phyloP scores from a whole-genome alignment of 179 eudicot genomes.

The Drosera spatulata region DNA sequence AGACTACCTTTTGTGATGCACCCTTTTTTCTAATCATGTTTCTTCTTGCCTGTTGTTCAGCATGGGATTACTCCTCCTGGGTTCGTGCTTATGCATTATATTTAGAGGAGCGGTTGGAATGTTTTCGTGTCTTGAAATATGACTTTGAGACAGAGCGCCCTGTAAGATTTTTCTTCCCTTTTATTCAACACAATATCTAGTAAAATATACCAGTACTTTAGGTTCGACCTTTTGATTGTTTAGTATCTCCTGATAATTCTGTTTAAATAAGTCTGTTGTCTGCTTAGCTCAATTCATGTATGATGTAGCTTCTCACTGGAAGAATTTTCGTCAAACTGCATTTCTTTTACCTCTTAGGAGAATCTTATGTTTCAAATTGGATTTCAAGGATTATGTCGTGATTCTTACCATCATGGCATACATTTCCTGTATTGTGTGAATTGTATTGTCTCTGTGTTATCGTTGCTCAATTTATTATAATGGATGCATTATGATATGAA shows the following conservation, averaged over 20 bases:
- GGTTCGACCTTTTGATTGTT: not conserved
- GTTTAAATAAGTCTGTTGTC: not conserved
- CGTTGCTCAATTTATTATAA: not conserved
- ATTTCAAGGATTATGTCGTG: too few relatives aligned
- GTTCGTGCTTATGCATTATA: conserved; percentile 80
- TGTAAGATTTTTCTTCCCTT: conserved; percentile 33
- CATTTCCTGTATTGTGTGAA: too few relatives aligned
- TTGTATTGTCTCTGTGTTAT: too few relatives aligned
- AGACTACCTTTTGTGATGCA: not conserved
- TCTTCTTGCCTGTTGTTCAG: conserved; percentile 26
- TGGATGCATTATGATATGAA: not conserved
- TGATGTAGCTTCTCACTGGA: too few relatives aligned
- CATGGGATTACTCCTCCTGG: conserved; percentile 99
- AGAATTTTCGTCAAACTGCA: too few relatives aligned
- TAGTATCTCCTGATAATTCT: not conserved
- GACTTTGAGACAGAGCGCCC: conserved; percentile 77
- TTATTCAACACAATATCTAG: not conserved
- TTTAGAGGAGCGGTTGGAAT: conserved; percentile 94
- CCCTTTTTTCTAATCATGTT: conserved; percentile 9
- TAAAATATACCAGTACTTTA: not conserved
- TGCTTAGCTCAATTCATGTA: not conserved
- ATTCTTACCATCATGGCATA: too few relatives aligned
- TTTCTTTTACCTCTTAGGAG: too few relatives aligned
- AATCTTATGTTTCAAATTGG: too few relatives aligned
- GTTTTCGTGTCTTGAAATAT: conserved; percentile 74